These are phyloP conservation scores for Apodospora peruviana DNA, from an alignment of 495 filamentous ascomycete genomes.

Conservation along the genomic window DNA sequence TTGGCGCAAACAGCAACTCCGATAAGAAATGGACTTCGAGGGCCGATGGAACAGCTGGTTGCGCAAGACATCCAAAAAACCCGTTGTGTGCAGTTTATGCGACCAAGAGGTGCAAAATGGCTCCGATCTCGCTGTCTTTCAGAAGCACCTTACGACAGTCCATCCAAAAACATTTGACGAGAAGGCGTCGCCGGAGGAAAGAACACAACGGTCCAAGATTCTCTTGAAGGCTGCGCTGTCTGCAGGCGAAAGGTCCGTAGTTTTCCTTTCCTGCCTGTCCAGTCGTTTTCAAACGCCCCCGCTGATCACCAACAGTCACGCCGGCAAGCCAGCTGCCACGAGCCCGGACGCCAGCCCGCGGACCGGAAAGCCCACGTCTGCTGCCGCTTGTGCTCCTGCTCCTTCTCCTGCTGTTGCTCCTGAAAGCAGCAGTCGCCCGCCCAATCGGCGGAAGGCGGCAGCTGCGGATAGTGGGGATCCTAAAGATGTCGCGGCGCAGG, in stretches of 20 bases:
- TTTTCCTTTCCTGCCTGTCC: background rate
- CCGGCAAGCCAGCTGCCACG: background rate
- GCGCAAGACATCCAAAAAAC: background rate
- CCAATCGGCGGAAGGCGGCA: slow-evolving; percentile 6
- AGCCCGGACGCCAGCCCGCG: background rate
- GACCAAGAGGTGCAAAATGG: background rate
- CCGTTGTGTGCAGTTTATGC: slow-evolving; percentile 1
- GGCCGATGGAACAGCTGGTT: background rate
- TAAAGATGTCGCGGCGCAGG: background rate
- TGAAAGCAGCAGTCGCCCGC: background rate
- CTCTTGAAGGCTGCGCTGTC: background rate
- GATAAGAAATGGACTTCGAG: slow-evolving; percentile 1
- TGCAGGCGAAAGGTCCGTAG: background rate
- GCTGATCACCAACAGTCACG: slow-evolving; percentile 2
- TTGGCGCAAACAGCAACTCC: background rate
- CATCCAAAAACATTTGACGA: slow-evolving; percentile 1
- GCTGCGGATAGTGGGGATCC: background rate
- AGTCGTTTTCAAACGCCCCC: background rate
- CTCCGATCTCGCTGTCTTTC: background rate
- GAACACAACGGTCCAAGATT: background rate
- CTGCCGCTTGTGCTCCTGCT: slow-evolving; percentile 1
- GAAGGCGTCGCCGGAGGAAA: slow-evolving; percentile 7
- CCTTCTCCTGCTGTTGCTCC: background rate
- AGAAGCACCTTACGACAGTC: background rate
- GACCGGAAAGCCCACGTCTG: background rate